phyloP scores from a whole-genome alignment of 768 basidiomycete genomes.

The Exsudoporus frostii region DNA sequence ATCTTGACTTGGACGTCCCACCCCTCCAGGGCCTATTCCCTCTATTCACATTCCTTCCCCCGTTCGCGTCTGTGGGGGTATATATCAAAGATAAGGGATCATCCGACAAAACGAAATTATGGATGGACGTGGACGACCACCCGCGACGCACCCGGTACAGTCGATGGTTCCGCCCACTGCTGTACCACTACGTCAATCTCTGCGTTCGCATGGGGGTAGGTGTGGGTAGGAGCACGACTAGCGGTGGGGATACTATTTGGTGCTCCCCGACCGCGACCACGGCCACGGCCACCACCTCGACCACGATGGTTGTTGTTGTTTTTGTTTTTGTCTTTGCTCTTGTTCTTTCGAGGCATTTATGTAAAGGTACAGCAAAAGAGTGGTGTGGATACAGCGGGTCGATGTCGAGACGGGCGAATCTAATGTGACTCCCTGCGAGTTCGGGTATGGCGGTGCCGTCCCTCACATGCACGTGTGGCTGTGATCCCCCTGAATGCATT shows the following conservation, averaged over 20 bases:
- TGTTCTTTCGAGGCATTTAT: constrained; percentile 20
- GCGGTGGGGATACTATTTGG: not conserved
- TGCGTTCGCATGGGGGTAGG: constrained; percentile 18
- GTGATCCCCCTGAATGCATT: no score
- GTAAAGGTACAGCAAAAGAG: not conserved
- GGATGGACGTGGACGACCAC: constrained; percentile 1
- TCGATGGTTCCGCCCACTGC: constrained; percentile 14
- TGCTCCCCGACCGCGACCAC: constrained; percentile 18
- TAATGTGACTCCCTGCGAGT: no score
- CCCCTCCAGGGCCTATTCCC: constrained; percentile 2
- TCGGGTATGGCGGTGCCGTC: no score
- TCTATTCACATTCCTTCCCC: not conserved
- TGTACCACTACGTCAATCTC: constrained; percentile 28
- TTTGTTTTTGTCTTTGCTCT: constrained; percentile 3
- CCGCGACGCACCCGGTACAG: constrained; percentile 13
- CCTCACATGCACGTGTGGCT: no score
- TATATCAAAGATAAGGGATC: constrained; percentile 2
- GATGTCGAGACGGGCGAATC: not conserved
- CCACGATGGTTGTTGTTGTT: constrained; percentile 21
- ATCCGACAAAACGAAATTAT: not conserved
- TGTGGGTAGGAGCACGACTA: constrained; percentile 1
- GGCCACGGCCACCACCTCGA: constrained; percentile 23
- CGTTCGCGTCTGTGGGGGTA: constrained; percentile 1
- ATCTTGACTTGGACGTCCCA: constrained; percentile 8
- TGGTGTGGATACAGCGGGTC: constrained; percentile 1